phyloP scores from a whole-genome alignment of 2,329 filamentous ascomycete genomes.

The Alternaria arbusti region DNA sequence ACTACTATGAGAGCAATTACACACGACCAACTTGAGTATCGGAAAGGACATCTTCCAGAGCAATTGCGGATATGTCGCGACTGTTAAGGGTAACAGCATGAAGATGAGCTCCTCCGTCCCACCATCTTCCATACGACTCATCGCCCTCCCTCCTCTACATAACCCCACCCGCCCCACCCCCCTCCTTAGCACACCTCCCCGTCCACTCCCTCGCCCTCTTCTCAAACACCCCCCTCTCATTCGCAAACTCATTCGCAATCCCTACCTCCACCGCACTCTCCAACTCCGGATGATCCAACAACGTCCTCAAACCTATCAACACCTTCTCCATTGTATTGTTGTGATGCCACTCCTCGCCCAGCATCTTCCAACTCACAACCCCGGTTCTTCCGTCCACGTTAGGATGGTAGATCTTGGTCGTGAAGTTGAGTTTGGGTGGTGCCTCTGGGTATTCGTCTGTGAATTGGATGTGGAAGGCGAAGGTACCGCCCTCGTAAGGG shows the following conservation, averaged over 20 bases:
- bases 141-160: background rate
- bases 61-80: background rate
- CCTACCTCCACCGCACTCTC: background rate
- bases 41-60: background rate
- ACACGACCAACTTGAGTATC: background rate
- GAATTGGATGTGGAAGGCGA: slow-evolving; percentile 3
- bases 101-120: background rate
- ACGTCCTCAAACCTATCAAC: background rate
- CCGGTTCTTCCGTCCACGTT: background rate
- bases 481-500: slow-evolving; percentile 1
- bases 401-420: slow-evolving; percentile 6
- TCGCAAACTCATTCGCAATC: slow-evolving; percentile 4
- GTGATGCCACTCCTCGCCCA: background rate
- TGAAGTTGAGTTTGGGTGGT: slow-evolving; percentile 3
- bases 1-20: background rate
- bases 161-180: background rate
- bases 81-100: background rate
- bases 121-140: background rate
- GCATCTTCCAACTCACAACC: background rate
- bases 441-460: slow-evolving; percentile 1
- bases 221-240: background rate
- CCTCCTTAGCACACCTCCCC: background rate
- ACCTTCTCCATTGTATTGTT: slow-evolving; percentile 4
- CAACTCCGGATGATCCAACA: slow-evolving; percentile 5
- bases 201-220: slow-evolving; percentile 2